Evolutionary conservation across 306 rosid genomes (phyloP).

Genomic region (Prunus dulcis): DNA sequence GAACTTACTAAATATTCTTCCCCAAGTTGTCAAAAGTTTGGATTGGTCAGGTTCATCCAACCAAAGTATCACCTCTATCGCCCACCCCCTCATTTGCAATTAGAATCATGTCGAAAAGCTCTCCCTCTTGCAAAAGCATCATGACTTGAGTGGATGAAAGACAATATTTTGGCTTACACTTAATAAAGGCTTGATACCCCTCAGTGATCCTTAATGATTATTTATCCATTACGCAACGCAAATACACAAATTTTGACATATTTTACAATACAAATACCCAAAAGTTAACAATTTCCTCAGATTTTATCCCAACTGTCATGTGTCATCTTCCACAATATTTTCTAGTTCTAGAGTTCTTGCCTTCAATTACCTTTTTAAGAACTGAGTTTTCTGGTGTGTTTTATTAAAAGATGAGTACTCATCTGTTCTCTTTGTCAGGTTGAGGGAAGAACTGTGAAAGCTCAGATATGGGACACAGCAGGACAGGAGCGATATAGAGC

Average conservation of each 20-base stretch:
- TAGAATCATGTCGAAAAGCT: not conserved
- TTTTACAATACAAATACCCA: not conserved
- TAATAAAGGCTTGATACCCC: not conserved
- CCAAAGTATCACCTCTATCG: not conserved
- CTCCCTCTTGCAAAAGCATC: not conserved
- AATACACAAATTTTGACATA: not conserved
- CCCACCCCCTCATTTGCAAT: not conserved
- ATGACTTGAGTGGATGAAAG: not conserved
- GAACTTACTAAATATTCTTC: not conserved
- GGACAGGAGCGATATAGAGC: slow-evolving; percentile 98
- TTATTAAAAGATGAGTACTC: not conserved
- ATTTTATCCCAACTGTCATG: not conserved
- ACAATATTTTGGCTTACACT: not conserved
- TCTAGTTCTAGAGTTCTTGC: not conserved
- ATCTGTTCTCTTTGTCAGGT: slow-evolving; percentile 41
- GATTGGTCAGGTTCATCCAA: not conserved
- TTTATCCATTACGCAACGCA: no score
- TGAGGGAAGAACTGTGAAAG: slow-evolving; percentile 84
- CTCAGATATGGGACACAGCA: slow-evolving; percentile 98
- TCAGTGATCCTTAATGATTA: no score
- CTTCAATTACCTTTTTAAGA: not conserved
- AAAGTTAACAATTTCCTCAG: not conserved
- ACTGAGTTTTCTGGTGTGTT: not conserved
- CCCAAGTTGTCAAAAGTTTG: not conserved
- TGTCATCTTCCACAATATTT: not conserved